Percentiles rank a stretch among this genome's conserved stretches.
Conservation (phyloP, 106 monocot genomes). For the Iris macrosiphon region DNA sequence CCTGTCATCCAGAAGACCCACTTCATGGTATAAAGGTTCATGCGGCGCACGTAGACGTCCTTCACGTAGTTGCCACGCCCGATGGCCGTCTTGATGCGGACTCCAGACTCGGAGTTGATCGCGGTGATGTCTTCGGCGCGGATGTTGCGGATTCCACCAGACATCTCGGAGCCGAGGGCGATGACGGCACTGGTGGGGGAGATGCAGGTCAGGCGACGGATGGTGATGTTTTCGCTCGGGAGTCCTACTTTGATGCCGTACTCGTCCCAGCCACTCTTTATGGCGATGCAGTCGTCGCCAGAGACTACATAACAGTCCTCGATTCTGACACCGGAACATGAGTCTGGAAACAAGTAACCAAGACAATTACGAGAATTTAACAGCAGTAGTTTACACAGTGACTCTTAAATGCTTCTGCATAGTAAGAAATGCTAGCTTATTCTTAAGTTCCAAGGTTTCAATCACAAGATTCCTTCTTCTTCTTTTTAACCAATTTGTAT, state of each 20-base stretch:
- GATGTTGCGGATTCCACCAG: slow-evolving; percentile 73
- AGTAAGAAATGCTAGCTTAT: no score
- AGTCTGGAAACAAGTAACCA: slow-evolving; percentile 37
- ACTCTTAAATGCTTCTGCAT: no score
- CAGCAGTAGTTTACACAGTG: no score
- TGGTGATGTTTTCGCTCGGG: slow-evolving; percentile 68
- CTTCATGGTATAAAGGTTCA: slow-evolving; percentile 69
- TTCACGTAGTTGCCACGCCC: slow-evolving; percentile 69
- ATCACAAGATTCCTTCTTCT: no score
- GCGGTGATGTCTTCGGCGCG: slow-evolving; percentile 76
- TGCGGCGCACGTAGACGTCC: slow-evolving; percentile 55
- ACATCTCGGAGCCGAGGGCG: slow-evolving; percentile 94
- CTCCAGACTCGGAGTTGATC: slow-evolving; percentile 60
- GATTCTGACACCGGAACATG: slow-evolving; percentile 70
- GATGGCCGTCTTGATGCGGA: slow-evolving; percentile 76
- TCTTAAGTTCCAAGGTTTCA: no score
- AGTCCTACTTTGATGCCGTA: slow-evolving; percentile 73
- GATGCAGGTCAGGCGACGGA: slow-evolving; percentile 75
- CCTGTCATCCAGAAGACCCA: slow-evolving; percentile 87
- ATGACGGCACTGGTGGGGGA: slow-evolving; percentile 87
- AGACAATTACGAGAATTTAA: no score
- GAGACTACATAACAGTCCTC: slow-evolving; percentile 84
- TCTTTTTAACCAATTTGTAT: no score
- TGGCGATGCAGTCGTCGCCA: slow-evolving; percentile 88
- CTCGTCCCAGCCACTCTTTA: slow-evolving; percentile 97